These are phyloP conservation scores for Gaeumannomyces sp. DNA, from an alignment of 2,329 filamentous ascomycete species.

Conservation along the genomic window DNA sequence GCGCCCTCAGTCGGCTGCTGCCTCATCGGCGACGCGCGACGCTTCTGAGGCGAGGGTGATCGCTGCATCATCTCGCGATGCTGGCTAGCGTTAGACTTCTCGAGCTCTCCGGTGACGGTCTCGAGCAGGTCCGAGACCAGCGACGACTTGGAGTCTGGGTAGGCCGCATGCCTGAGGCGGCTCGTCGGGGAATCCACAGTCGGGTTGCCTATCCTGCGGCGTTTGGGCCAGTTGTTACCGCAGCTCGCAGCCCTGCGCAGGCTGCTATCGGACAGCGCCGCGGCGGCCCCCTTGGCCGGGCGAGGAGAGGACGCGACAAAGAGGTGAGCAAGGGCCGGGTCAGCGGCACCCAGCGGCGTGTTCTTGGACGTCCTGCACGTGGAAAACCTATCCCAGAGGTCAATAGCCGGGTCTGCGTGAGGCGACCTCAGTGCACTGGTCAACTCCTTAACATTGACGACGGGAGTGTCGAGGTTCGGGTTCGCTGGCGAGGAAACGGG, in stretches of 20 bases:
- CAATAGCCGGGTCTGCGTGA: slow-evolving; percentile 64
- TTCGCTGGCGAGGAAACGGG: slow-evolving; percentile 60
- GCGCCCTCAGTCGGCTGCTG: slow-evolving; percentile 11
- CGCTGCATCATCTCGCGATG: slow-evolving; percentile 24
- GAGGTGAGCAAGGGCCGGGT: slow-evolving; percentile 56
- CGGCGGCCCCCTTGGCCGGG: slow-evolving; percentile 36
- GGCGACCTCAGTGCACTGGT: slow-evolving; percentile 57
- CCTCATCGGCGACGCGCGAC: slow-evolving; percentile 16
- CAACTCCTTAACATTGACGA: slow-evolving; percentile 53
- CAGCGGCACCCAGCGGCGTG: slow-evolving; percentile 39
- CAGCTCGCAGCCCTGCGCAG: slow-evolving; percentile 63
- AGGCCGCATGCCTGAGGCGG: slow-evolving; percentile 30
- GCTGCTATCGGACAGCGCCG: slow-evolving; percentile 36
- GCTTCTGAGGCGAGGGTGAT: slow-evolving; percentile 41
- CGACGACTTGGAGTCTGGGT: slow-evolving; percentile 48
- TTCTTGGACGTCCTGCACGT: slow-evolving; percentile 39
- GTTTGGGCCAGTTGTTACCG: slow-evolving; percentile 66
- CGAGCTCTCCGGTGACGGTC: slow-evolving; percentile 52
- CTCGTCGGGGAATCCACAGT: slow-evolving; percentile 29
- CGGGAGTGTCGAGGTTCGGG: slow-evolving; percentile 35
- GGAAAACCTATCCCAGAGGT: slow-evolving; percentile 73
- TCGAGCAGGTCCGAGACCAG: slow-evolving; percentile 60
- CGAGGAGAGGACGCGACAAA: slow-evolving; percentile 67
- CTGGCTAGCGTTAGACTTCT: slow-evolving; percentile 31
- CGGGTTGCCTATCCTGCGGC: slow-evolving; percentile 51